Conservation (phyloP, 2,329 filamentous ascomycete species). For the Alternaria postmessia region DNA sequence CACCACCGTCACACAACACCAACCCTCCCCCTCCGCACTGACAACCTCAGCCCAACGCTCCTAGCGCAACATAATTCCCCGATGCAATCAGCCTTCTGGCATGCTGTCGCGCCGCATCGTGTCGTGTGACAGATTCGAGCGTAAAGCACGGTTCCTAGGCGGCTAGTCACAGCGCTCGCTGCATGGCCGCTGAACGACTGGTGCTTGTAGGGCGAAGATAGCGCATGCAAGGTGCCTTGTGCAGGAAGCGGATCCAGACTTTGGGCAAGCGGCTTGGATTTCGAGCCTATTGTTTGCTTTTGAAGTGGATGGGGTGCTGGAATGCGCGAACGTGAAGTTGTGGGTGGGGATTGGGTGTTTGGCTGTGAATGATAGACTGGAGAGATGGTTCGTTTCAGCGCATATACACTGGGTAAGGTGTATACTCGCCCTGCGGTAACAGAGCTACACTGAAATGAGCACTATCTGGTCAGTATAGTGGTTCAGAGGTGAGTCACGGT, state of each 20-base stretch:
- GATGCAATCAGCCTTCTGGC: not conserved
- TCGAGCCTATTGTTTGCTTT: not conserved
- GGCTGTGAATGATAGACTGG: not conserved
- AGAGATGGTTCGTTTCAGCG: not conserved
- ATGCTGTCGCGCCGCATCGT: not conserved
- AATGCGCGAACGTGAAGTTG: not conserved
- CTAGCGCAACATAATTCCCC: not conserved
- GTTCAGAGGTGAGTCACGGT: not conserved
- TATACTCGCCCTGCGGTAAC: not conserved
- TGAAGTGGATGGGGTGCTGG: not conserved
- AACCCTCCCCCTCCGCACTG: not conserved
- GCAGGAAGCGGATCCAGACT: not conserved
- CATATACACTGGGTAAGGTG: not conserved
- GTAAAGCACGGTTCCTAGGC: not conserved
- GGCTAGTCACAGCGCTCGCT: not conserved
- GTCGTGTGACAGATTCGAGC: not conserved
- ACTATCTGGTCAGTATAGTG: not conserved
- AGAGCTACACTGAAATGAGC: not conserved
- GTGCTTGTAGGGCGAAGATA: slow-evolving; percentile 1
- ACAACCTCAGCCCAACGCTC: not conserved
- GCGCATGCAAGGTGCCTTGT: not conserved
- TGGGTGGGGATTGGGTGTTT: not conserved
- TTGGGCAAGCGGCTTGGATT: not conserved
- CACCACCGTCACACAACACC: not conserved
- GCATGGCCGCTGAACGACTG: not conserved